phyloP scores from a whole-genome alignment of 257 asterid genomes.

The Nyctanthes arbortristis region DNA sequence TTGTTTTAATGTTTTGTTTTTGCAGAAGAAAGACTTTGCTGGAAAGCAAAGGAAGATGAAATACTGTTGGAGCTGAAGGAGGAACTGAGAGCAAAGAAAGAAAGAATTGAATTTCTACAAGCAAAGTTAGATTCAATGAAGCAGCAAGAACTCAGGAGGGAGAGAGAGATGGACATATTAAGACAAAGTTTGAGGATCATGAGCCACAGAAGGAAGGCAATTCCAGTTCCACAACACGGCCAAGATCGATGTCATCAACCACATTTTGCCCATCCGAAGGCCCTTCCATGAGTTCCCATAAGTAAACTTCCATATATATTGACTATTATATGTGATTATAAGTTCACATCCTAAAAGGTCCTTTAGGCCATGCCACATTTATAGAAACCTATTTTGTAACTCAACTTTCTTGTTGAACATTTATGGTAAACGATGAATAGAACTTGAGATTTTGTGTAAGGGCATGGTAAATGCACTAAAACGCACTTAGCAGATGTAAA shows the following conservation, averaged over 20 bases:
- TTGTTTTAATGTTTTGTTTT: constrained; percentile 4
- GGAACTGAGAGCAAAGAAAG: constrained; percentile 55
- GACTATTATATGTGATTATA: not conserved
- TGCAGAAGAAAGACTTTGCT: constrained; percentile 51
- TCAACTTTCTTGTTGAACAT: not conserved
- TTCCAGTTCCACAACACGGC: not conserved
- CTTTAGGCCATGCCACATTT: not conserved
- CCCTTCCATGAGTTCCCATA: constrained; percentile 7
- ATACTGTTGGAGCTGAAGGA: constrained; percentile 41
- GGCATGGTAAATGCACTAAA: no score
- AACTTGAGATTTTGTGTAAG: not conserved
- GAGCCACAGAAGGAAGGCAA: constrained; percentile 54
- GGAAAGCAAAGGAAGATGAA: constrained; percentile 51
- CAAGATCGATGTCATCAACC: not conserved
- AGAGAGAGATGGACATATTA: constrained; percentile 73
- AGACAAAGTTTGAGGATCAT: constrained; percentile 76
- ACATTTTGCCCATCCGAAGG: not conserved
- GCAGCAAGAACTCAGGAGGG: constrained; percentile 52
- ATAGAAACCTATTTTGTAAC: not conserved
- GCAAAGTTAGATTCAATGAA: constrained; percentile 55
- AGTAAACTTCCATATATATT: not conserved
- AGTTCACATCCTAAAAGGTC: not conserved
- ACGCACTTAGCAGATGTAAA: no score
- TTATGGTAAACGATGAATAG: not conserved
- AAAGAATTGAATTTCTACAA: constrained; percentile 51